Percentiles rank a stretch among this genome's conserved stretches.
phyloP scores from a whole-genome alignment of 2,329 filamentous ascomycete genomes.

The Aspergillus aculeatus region DNA sequence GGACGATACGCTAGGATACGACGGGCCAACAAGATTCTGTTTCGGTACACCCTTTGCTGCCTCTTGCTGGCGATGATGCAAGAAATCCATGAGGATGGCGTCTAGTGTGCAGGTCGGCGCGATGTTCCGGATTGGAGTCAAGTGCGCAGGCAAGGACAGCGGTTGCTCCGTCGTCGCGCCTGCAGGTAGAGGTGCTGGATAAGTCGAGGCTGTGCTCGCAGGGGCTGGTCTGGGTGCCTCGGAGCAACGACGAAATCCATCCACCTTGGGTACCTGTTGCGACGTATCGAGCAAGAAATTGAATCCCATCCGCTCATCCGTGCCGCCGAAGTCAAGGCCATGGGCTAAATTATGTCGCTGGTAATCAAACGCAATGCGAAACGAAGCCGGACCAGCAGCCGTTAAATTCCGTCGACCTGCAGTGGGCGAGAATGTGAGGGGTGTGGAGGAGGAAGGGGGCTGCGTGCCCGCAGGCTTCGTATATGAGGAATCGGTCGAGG shows the following conservation, averaged over 20 bases:
- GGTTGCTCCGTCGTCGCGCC: conserved; percentile 24
- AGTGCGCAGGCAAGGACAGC: conserved; percentile 32
- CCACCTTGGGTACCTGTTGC: conserved; percentile 55
- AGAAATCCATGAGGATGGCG: conserved; percentile 74
- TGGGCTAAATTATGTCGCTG: conserved; percentile 49
- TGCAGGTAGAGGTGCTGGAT: conserved; percentile 25
- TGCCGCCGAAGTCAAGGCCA: conserved; percentile 55
- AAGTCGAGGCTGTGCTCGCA: conserved; percentile 21
- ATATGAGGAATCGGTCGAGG: conserved; percentile 27
- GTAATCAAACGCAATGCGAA: conserved; percentile 43
- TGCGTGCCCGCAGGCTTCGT: conserved; percentile 31
- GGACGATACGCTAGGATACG: conserved; percentile 76
- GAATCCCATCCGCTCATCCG: conserved; percentile 65
- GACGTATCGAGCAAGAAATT: conserved; percentile 68
- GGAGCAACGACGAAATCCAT: conserved; percentile 40
- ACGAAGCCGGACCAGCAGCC: conserved; percentile 28
- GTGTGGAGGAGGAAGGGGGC: conserved; percentile 32
- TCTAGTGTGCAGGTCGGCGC: conserved; percentile 75
- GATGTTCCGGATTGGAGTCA: conserved; percentile 57
- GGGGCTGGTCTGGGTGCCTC: conserved; percentile 27
- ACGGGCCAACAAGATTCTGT: conserved; percentile 69
- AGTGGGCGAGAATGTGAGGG: conserved; percentile 22
- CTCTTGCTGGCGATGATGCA: conserved; percentile 65
- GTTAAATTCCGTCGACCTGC: conserved; percentile 25
- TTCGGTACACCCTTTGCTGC: conserved; percentile 65